These are phyloP conservation scores for Fusarium sarcochroum DNA, from an alignment of 2,329 filamentous ascomycete species.

Conservation along the genomic window DNA sequence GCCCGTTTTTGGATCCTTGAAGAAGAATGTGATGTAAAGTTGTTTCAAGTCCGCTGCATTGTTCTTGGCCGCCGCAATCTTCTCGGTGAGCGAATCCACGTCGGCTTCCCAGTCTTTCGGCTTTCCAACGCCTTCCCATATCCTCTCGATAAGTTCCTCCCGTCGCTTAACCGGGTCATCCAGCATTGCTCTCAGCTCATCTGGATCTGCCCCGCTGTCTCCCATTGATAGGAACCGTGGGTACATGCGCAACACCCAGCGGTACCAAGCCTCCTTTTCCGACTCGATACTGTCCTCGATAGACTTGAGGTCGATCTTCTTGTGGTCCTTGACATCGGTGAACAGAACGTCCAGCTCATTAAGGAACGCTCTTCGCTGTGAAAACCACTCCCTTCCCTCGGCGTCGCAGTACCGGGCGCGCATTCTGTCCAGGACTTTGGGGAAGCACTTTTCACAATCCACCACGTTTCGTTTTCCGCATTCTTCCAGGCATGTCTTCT, in stretches of 20 bases:
- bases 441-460: constrained; percentile 65
- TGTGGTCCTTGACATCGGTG: constrained; percentile 61
- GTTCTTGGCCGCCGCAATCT: constrained; percentile 51
- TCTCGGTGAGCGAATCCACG: constrained; percentile 54
- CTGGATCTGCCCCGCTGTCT: constrained; percentile 48
- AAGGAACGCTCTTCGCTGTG: constrained; percentile 63
- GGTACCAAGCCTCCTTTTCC: constrained; percentile 69
- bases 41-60: constrained; percentile 53
- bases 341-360: constrained; percentile 65
- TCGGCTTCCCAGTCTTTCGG: constrained; percentile 51
- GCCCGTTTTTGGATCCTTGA: constrained; percentile 55
- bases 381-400: constrained; percentile 65
- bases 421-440: constrained; percentile 62
- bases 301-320: constrained; percentile 57
- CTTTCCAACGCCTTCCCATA: constrained; percentile 56
- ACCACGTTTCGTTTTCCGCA: constrained; percentile 60
- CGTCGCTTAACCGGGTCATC: constrained; percentile 56
- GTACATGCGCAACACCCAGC: constrained; percentile 58
- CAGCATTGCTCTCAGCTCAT: constrained; percentile 54
- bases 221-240: constrained; percentile 56
- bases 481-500: constrained; percentile 58
- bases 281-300: constrained; percentile 66
- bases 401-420: constrained; percentile 54
- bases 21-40: constrained; percentile 60
- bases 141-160: constrained; percentile 55